phyloP scores from a whole-genome alignment of 2,329 filamentous ascomycete genomes.

The Endoconidiophora polonica region DNA sequence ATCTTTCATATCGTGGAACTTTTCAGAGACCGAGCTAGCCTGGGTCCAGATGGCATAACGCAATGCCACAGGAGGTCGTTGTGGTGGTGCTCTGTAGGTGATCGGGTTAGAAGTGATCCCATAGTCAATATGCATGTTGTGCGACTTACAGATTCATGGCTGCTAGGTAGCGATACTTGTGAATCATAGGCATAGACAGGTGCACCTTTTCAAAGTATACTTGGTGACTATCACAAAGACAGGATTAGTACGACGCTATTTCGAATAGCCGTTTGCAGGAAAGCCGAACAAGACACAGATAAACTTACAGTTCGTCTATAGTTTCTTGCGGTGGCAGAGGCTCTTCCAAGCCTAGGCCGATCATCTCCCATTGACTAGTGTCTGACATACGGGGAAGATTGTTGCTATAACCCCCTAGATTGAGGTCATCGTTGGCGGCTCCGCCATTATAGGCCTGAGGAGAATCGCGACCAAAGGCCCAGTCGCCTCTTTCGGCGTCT shows the following conservation, averaged over 20 bases:
- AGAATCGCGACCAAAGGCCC: constrained; percentile 39
- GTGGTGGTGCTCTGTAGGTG: constrained; percentile 47
- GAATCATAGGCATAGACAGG: constrained; percentile 72
- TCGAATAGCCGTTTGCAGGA: not conserved
- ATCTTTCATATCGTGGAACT: constrained; percentile 62
- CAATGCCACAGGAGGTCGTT: constrained; percentile 72
- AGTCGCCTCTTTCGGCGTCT: constrained; percentile 2
- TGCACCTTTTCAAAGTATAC: constrained; percentile 88
- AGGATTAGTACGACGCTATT: not conserved
- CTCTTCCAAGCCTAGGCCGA: constrained; percentile 41
- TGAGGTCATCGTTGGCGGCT: not conserved
- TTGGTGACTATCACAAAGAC: constrained; percentile 38
- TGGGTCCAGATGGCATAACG: constrained; percentile 94
- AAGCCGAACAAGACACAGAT: not conserved
- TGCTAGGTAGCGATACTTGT: constrained; percentile 71
- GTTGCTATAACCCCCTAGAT: not conserved
- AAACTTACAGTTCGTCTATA: constrained; percentile 60
- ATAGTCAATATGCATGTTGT: not conserved
- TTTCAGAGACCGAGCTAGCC: constrained; percentile 72
- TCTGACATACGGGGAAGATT: not conserved
- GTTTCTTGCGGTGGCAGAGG: constrained; percentile 41
- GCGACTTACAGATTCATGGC: constrained; percentile 59
- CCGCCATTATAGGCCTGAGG: constrained; percentile 22
- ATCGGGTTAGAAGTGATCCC: too few relatives aligned
- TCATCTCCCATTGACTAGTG: constrained; percentile 49